Conservation (phyloP, 495 filamentous ascomycete genomes). For the Penicillium bovifimosum region DNA sequence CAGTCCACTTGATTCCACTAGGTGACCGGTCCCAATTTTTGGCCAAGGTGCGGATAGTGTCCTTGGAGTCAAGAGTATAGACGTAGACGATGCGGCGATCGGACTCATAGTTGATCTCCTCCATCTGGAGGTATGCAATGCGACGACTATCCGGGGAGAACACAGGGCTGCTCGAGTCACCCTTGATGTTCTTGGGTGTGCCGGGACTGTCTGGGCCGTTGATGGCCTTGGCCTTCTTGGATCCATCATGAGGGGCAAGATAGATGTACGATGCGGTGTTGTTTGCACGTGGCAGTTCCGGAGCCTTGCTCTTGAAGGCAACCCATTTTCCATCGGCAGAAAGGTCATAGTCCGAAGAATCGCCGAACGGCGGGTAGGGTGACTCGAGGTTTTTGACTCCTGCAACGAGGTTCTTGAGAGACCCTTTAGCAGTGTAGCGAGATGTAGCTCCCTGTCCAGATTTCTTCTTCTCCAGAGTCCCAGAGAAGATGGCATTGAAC, state of each 20-base stretch:
- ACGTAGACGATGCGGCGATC: constrained; percentile 35
- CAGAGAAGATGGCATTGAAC: constrained; percentile 44
- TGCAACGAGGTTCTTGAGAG: constrained; percentile 38
- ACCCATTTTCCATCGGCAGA: constrained; percentile 37
- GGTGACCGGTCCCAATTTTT: constrained; percentile 40
- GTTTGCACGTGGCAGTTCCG: constrained; percentile 35
- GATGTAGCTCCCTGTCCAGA: constrained; percentile 6
- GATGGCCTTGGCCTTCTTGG: constrained; percentile 24
- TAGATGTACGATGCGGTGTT: constrained; percentile 37
- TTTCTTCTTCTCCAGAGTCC: constrained; percentile 26
- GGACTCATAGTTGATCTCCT: constrained; percentile 31
- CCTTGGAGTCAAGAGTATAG: constrained; percentile 24
- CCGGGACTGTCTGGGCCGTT: constrained; percentile 30
- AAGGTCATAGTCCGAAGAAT: constrained; percentile 37
- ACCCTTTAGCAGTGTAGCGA: constrained; percentile 13
- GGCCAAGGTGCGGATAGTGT: constrained; percentile 28
- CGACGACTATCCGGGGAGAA: constrained; percentile 37
- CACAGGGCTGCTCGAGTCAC: constrained; percentile 28
- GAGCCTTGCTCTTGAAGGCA: constrained; percentile 40
- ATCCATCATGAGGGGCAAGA: constrained; percentile 35
- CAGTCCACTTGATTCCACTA: constrained; percentile 29
- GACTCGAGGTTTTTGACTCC: constrained; percentile 41
- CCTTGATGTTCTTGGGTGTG: constrained; percentile 25
- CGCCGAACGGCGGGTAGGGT: constrained; percentile 40
- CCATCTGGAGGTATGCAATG: constrained; percentile 40